Evolutionary conservation across 106 monocot genomes (phyloP), one percentile per base, ranked within the genome.

Genomic region (Acorus gramineus): DNA sequence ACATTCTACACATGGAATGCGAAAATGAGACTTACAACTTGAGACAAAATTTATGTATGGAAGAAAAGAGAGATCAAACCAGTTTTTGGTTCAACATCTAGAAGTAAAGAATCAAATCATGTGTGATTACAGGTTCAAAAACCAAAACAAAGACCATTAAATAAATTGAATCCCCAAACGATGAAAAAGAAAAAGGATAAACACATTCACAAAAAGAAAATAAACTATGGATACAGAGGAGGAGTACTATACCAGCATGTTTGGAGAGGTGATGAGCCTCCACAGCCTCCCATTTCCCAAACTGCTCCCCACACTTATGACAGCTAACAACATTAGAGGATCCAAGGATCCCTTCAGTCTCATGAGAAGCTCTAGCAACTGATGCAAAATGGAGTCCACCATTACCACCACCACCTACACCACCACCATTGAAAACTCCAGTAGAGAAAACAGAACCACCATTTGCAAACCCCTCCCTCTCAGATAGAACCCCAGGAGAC

Each of bases 261-360:
- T 96, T 87, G 72, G 87, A 86, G n/a, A 96, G 76, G 70, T 90
- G 87, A 74, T 90, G 95, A 4, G 84, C 76, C 57, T 96, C 95
- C 71, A 96, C 65, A 6, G 63, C 78, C 46, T 85, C 82, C 82
- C 82, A 74, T 67, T 87, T 90, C 14, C 67, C 47, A 66, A 90
- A 86, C 73, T 79, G 76, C 65, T 96, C 95, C 14, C 87, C 85
- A 74, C 95, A 96, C 56, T 76, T 80, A 67, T 82, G 90, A 66
- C 95, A 95, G 14, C 73, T 72, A 8, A 84, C 60, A 8, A 9
- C 9, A 53, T 68, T 47, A 59, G 55, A 47, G n/a, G 63, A 47
- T 59, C 66, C 62, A 54, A 54, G 56, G 28, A 28, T 1, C 0
- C 14, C 9, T 4, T 13, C 50, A 11, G 11, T 7, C 7, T 76